Percentiles rank a stretch among this genome's conserved stretches.
phyloP scores from a whole-genome alignment of 805 yeast genomes.

The Saccharomycopsis sp. region DNA sequence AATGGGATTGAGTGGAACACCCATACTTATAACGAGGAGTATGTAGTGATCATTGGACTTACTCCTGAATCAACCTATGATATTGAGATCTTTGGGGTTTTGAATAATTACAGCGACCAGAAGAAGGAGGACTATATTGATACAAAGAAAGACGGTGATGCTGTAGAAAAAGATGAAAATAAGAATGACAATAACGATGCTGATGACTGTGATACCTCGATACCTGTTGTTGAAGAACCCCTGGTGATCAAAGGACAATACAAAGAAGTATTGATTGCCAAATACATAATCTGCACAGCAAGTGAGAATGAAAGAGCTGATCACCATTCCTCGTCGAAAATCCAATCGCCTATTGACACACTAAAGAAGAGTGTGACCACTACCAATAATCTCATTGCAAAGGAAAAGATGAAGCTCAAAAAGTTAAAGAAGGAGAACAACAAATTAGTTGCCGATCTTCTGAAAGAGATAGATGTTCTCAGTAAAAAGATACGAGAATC shows the following conservation, averaged over 20 bases:
- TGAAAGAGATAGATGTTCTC: constrained; percentile 50
- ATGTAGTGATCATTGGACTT: constrained; percentile 56
- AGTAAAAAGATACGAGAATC: constrained; percentile 41
- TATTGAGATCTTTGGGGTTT: constrained; percentile 38
- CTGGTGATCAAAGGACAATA: background rate
- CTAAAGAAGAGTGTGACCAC: constrained; percentile 60
- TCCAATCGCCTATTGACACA: constrained; percentile 51
- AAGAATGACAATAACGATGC: constrained; percentile 23
- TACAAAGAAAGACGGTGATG: constrained; percentile 18
- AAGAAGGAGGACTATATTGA: constrained; percentile 4
- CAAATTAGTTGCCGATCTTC: constrained; percentile 43
- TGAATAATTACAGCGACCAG: constrained; percentile 23
- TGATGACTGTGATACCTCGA: constrained; percentile 4
- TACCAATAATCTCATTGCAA: constrained; percentile 50
- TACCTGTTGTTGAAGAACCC: background rate
- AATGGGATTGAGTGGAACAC: constrained; percentile 58
- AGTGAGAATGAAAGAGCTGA: constrained; percentile 2
- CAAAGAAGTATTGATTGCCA: constrained; percentile 8
- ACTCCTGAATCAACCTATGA: constrained; percentile 62
- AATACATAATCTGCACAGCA: constrained; percentile 15
- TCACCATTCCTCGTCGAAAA: constrained; percentile 3
- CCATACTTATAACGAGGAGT: constrained; percentile 35
- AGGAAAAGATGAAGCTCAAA: constrained; percentile 52
- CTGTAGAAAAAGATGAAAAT: constrained; percentile 10
- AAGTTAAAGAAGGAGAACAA: constrained; percentile 52